A percentile compares a stretch with the other conserved stretches of the same genome.
Evolutionary conservation across 495 filamentous ascomycete genomes (phyloP).

Genomic region (Cercophora newfieldiana): DNA sequence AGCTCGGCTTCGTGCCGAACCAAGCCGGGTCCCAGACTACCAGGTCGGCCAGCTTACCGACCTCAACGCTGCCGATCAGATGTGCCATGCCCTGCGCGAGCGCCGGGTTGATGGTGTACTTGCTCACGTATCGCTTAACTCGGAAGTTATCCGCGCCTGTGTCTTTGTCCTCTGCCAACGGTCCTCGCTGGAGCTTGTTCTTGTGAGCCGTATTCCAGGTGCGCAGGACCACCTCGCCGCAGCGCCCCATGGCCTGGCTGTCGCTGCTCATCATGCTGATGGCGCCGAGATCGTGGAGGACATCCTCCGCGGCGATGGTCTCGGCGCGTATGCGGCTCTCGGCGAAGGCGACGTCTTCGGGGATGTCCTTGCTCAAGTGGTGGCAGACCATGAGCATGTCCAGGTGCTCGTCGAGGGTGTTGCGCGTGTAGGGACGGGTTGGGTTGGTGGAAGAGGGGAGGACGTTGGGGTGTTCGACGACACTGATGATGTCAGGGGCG

Average conservation of each 20-base stretch:
- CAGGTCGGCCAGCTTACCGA: constrained; percentile 89
- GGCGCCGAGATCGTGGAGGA: constrained; percentile 91
- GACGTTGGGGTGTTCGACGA: constrained; percentile 91
- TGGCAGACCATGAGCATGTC: constrained; percentile 99
- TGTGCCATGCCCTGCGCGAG: constrained; percentile 93
- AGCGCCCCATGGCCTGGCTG: constrained; percentile 96
- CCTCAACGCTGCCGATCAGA: constrained; percentile 82
- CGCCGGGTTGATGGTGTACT: constrained; percentile 97
- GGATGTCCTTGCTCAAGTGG: constrained; percentile 86
- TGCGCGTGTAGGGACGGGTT: constrained; percentile 85
- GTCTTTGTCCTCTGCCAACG: constrained; percentile 72
- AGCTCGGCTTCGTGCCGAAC: constrained; percentile 85
- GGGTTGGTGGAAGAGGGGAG: constrained; percentile 92
- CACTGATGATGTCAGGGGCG: constrained; percentile 93
- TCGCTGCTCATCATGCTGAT: constrained; percentile 99
- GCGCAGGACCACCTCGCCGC: constrained; percentile 89
- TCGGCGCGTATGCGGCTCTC: constrained; percentile 93
- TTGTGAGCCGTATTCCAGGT: constrained; percentile 99
- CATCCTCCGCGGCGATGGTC: constrained; percentile 96
- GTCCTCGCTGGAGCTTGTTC: constrained; percentile 87
- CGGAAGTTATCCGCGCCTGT: constrained; percentile 89
- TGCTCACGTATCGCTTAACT: constrained; percentile 91
- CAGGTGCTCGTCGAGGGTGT: constrained; percentile 95
- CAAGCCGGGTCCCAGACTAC: constrained; percentile 84
- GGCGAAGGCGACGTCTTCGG: constrained; percentile 94